A percentile compares a stretch with the other conserved stretches of the same genome.
phyloP scores from a whole-genome alignment of 2,329 filamentous ascomycete genomes.

The Colletotrichum euphorbiae region DNA sequence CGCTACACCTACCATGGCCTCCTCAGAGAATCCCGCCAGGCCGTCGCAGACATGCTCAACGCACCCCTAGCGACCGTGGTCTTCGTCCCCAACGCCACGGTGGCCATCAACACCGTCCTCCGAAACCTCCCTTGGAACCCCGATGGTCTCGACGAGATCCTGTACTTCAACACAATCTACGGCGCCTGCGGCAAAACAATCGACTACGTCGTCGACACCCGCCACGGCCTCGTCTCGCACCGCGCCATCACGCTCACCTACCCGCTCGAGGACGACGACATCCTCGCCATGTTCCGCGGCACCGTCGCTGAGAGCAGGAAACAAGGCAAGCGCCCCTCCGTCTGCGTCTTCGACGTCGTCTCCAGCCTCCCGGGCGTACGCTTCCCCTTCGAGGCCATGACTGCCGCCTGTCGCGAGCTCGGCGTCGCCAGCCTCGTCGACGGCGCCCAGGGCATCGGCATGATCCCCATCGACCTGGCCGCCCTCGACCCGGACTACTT shows the following conservation, averaged over 20 bases:
- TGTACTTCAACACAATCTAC: slow-evolving; percentile 85
- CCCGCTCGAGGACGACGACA: slow-evolving; percentile 75
- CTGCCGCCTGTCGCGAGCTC: slow-evolving; percentile 71
- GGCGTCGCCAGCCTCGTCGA: slow-evolving; percentile 82
- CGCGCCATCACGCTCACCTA: slow-evolving; percentile 72
- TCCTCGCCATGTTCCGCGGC: slow-evolving; percentile 70
- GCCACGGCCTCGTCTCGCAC: slow-evolving; percentile 55
- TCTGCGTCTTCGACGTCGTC: slow-evolving; percentile 85
- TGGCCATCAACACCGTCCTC: slow-evolving; percentile 82
- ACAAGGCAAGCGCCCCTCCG: slow-evolving; percentile 70
- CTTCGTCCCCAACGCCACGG: slow-evolving; percentile 85
- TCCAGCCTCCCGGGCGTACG: slow-evolving; percentile 81
- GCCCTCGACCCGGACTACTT: slow-evolving; percentile 85
- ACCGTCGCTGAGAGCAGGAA: slow-evolving; percentile 65
- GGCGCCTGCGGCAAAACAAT: slow-evolving; percentile 81
- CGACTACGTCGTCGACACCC: slow-evolving; percentile 77
- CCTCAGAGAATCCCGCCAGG: slow-evolving; percentile 73
- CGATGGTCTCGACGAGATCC: slow-evolving; percentile 80
- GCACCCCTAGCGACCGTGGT: slow-evolving; percentile 75
- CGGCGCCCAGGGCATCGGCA: slow-evolving; percentile 86
- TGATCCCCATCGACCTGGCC: slow-evolving; percentile 76
- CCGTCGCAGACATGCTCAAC: slow-evolving; percentile 74
- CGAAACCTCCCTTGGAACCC: slow-evolving; percentile 75
- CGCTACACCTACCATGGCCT: slow-evolving; percentile 72
- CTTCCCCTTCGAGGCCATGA: slow-evolving; percentile 81